Evolutionary conservation across 169 alveolate species (phyloP), one percentile per base, ranked within the genome.

Genomic region (Eimeria falciformis): DNA sequence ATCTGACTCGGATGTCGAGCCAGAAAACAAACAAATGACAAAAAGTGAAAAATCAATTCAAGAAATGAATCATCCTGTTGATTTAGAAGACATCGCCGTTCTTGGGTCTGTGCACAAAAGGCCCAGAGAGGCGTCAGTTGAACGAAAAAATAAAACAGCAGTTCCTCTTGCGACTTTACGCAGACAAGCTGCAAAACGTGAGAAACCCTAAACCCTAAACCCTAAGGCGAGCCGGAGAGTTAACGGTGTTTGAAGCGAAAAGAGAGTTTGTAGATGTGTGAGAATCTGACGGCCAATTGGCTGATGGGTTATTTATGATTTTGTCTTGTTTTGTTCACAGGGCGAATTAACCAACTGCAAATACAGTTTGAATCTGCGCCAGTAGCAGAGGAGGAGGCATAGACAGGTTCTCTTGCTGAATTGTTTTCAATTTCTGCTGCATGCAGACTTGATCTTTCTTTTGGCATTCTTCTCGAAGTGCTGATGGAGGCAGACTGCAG

Each of bases 101-200:
- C 33, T 33, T 23, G 37, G 33, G 4, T 5, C 2, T 5, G 6
- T 27, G 2, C 78, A 68, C 4, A 68, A 68, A 40, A 29, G 50
- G 50, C 55, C 46, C 12, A 71, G 18, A 37, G 56, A 23, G 5
- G 82, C 50, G 18, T 7, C 2, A 33, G 55, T 7, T 4, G 82
- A 71, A 33, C 11, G 56, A 12, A 12, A 71, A 40, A 40, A 40
- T 50, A 7, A 21, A 21, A 7, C 33, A 21, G 9, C 71, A 7
- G 82, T 71, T 33, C 82, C 82, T 2, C 58, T 71, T 43, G 50
- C 82, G 29, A 71, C 82, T 37, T 40, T 71, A 55, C 82, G 82
- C 82, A 71, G 82, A 71, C 82, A 71, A 23, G 82, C 82, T 5
- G 56, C 82, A 40, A 71, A 71, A 71, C 18, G 82, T 71, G 50